Evolutionary conservation across 2,329 filamentous ascomycete genomes (phyloP), one percentile per base, ranked within the genome.

Genomic region (Macrophomina tecta): DNA sequence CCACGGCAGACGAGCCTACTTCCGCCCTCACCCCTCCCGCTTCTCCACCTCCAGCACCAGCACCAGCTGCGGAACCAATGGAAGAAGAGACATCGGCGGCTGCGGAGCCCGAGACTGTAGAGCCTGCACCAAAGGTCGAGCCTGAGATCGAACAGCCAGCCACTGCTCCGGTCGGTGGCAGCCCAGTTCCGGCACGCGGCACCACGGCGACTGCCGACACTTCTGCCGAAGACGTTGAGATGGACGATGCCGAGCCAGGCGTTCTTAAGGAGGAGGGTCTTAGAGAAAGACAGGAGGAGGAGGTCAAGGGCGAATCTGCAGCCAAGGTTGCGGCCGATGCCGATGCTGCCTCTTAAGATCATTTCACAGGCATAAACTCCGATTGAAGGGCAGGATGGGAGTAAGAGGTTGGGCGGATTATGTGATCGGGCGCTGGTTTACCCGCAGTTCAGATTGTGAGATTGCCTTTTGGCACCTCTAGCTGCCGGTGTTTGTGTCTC

Each of bases 11-110:
- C 11, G 61, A 58, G 11, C 51, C 51, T 7, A 34, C n/a, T 16
- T 49, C 66, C 14, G 66, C 52, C 11, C 52, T 67, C 30, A 67
- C 66, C 23, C 61, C 66, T 46, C 60, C 66, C n/a, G 66, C 61
- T 18, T 64, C 60, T 18, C 66, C 60, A 40, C 52, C 66, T 11
- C 34, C 58, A 7, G 36, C 30, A 46, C n/a, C 38, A 38, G 48
- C n/a, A 18, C 48, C 58, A 9, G 28, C 49, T 23, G 36, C 34
- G 16, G n/a, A 28, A n/a, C n/a, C 52, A 45, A 36, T 52, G 14
- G 46, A 49, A 42, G 45, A 48, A 36, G 18, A 16, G 6, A 61
- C 34, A 9, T n/a, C 46, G 12, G 36, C 56, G 6, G 16, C 40
- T 11, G 30, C 56, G 14, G 65, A 67, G 56, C 49, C 65, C 28